These are phyloP conservation scores for Irpex sp. DNA, from an alignment of 1,284 basidiomycete species.

Conservation along the genomic window DNA sequence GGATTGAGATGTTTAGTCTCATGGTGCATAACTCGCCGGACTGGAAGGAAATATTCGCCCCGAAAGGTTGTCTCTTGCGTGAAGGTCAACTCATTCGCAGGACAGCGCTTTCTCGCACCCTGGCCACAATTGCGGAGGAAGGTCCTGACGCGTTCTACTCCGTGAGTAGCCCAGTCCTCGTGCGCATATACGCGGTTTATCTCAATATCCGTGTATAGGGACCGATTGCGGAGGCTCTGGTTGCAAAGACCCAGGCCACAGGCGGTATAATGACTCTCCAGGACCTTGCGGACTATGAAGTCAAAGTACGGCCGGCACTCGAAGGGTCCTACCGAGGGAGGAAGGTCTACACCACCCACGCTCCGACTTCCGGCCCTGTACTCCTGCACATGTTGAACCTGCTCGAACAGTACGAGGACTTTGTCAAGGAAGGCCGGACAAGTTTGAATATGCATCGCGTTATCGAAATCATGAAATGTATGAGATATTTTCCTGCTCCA, in stretches of 20 bases:
- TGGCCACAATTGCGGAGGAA: slow-evolving; percentile 57
- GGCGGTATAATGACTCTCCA: slow-evolving; percentile 77
- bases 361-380: slow-evolving; percentile 80
- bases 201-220: slow-evolving; percentile 39
- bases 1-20: slow-evolving; percentile 53
- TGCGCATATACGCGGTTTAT: slow-evolving; percentile 2
- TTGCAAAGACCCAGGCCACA: slow-evolving; percentile 58
- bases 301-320: slow-evolving; percentile 70
- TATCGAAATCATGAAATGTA: slow-evolving; percentile 75
- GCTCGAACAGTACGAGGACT: slow-evolving; percentile 57
- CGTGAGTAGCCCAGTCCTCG: slow-evolving; percentile 33
- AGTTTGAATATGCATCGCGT: slow-evolving; percentile 63
- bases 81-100: slow-evolving; percentile 73
- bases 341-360: slow-evolving; percentile 79
- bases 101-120: slow-evolving; percentile 63
- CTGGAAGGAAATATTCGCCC: slow-evolving; percentile 80
- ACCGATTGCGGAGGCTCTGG: slow-evolving; percentile 66
- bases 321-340: slow-evolving; percentile 71
- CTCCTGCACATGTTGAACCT: slow-evolving; percentile 79
- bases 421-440: slow-evolving; percentile 43
- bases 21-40: slow-evolving; percentile 75
- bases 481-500: slow-evolving; percentile 16
- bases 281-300: slow-evolving; percentile 69
- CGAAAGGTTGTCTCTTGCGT: slow-evolving; percentile 61
- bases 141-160: slow-evolving; percentile 75